A percentile compares a stretch with the other conserved stretches of the same genome.
Evolutionary conservation across 2,329 filamentous ascomycete species (phyloP).

Genomic region (Talaromyces sp.): DNA sequence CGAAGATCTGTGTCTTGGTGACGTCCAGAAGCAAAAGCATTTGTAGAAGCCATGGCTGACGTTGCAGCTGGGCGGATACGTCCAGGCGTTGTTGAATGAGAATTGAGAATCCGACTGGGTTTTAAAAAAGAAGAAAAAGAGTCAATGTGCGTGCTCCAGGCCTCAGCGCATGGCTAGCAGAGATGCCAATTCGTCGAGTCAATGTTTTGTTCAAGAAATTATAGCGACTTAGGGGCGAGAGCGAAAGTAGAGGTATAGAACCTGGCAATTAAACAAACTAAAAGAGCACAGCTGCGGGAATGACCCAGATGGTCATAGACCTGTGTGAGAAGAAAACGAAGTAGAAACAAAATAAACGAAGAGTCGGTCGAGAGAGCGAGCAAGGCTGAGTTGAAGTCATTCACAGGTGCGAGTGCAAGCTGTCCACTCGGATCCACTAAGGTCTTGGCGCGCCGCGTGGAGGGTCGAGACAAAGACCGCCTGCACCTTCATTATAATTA

Average conservation of each 20-base stretch:
- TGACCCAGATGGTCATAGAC: background rate
- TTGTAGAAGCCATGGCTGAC: constrained; percentile 8
- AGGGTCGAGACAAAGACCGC: background rate
- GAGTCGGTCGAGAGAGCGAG: background rate
- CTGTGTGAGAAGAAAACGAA: background rate
- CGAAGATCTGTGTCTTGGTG: constrained; percentile 9
- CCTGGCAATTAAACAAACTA: background rate
- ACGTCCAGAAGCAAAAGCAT: constrained; percentile 9
- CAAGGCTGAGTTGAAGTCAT: background rate
- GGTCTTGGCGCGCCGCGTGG: background rate
- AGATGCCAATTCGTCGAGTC: background rate
- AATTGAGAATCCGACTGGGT: background rate
- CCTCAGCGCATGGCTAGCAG: background rate
- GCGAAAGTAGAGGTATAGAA: background rate
- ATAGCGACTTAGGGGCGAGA: background rate
- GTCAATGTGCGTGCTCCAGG: background rate
- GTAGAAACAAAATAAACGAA: background rate
- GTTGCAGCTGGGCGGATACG: background rate
- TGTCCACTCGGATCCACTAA: background rate
- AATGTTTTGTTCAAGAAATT: background rate
- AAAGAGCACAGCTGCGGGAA: background rate
- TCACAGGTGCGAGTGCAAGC: background rate
- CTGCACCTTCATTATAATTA: too few species aligned
- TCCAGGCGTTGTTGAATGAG: background rate
- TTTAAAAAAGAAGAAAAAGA: background rate